phyloP scores from a whole-genome alignment of 495 filamentous ascomycete genomes.

The Neurospora sp. region DNA sequence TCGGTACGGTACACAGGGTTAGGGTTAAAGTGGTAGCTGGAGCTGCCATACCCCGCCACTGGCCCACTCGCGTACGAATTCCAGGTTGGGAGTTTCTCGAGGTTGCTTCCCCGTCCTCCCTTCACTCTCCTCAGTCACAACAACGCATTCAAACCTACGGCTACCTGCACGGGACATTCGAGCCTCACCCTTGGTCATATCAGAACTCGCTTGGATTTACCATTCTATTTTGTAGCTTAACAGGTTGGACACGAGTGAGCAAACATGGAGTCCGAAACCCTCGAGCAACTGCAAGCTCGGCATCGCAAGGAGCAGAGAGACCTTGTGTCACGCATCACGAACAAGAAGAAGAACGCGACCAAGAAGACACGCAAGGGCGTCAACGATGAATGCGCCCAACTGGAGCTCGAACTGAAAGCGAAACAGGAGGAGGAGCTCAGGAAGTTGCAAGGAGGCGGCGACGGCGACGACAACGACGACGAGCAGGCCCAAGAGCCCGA shows the following conservation, averaged over 20 bases:
- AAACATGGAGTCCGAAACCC: slow-evolving; percentile 26
- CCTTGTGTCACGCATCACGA: slow-evolving; percentile 71
- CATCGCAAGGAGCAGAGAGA: slow-evolving; percentile 88
- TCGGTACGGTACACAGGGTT: neutral
- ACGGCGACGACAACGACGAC: neutral
- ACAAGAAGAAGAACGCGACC: slow-evolving; percentile 89
- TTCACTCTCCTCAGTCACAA: neutral
- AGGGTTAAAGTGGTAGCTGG: neutral
- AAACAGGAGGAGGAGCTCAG: slow-evolving; percentile 57
- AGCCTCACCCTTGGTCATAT: neutral
- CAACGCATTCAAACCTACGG: neutral
- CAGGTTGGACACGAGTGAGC: neutral
- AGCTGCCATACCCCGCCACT: neutral
- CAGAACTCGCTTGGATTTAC: neutral
- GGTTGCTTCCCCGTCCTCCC: neutral
- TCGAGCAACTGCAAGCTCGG: slow-evolving; percentile 67
- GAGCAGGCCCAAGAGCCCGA: neutral
- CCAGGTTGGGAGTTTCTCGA: neutral
- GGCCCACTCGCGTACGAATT: neutral
- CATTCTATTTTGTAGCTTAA: neutral
- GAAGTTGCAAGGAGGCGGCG: slow-evolving; percentile 34
- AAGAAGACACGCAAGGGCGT: slow-evolving; percentile 92
- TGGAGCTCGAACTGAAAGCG: slow-evolving; percentile 60
- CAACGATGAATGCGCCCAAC: slow-evolving; percentile 68
- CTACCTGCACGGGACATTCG: neutral